Conservation (phyloP, 1,284 basidiomycete species). For the Austropuccinia psidii region DNA sequence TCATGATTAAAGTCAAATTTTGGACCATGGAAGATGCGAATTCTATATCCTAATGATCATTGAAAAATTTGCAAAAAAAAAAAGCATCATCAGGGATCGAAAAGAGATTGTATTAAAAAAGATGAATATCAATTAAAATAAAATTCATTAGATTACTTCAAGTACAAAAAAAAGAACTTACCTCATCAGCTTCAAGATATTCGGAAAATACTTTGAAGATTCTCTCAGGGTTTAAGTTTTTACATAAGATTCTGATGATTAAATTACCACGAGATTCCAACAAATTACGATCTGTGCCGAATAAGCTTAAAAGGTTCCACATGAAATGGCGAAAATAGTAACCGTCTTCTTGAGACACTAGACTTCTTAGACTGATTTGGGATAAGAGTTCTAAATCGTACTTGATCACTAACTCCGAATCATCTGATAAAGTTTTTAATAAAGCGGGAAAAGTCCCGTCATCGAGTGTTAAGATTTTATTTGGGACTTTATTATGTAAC, state of each 20-base stretch:
- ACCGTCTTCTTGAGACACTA: conserved; percentile 72
- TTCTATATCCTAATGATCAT: conserved; percentile 66
- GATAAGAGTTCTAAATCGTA: conserved; percentile 90
- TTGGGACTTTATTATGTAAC: conserved; percentile 94
- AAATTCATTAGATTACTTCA: not conserved
- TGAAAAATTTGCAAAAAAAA: not conserved
- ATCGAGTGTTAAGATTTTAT: conserved; percentile 92
- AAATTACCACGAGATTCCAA: conserved; percentile 87
- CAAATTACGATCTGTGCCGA: conserved; percentile 84
- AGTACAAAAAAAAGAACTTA: conserved; percentile 48
- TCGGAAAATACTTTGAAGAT: conserved; percentile 95
- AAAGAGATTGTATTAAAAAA: not conserved
- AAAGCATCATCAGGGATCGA: not conserved
- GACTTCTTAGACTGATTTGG: conserved; percentile 58
- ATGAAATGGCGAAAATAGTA: conserved; percentile 93
- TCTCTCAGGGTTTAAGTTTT: conserved; percentile 87
- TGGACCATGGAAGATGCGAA: conserved; percentile 96
- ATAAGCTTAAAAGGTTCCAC: conserved; percentile 85
- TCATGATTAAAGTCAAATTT: conserved; percentile 92
- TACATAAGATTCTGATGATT: conserved; percentile 89
- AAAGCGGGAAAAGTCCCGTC: conserved; percentile 93
- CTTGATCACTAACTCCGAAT: conserved; percentile 94
- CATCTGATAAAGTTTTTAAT: conserved; percentile 90
- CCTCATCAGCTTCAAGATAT: conserved; percentile 95
- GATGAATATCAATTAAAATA: not conserved